Base-by-base conservation (phyloP, 2,329 filamentous ascomycete species). In the Cephalotrichum gorgonifer region DNA sequence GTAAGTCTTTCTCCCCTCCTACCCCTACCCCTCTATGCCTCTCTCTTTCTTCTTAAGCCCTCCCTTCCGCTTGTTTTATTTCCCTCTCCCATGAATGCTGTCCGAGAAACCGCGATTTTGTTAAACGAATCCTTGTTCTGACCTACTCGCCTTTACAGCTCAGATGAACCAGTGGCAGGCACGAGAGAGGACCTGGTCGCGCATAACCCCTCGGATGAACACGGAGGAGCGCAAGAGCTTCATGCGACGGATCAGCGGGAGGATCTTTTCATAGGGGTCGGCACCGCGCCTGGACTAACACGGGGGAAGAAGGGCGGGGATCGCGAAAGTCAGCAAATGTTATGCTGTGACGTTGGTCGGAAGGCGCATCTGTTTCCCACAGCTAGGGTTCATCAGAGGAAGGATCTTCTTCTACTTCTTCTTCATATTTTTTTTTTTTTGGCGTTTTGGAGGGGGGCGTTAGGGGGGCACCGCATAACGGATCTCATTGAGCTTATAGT, bases 91-190 rank as follows among this genome's bases (percentile, higher is more conserved):
- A 11, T 9, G 11, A 14, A 4, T 12, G 15, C 8, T 12, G 15
- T 31, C n/a, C n/a, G n/a, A n/a, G 30, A 31, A 11, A 11, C 30
- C 30, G 27, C 27, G 30, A 31, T 4, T 4, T 31, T 9, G n/a
- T n/a, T 15, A 31, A 31, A 31, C 30, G 30, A 14, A 15, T 15
- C 12, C n/a, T 38, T n/a, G 17, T 20, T n/a, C 35, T 39, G 17
- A 39, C 17, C n/a, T n/a, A n/a, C n/a, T n/a, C n/a, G 17, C 17
- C 17, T 3, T n/a, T 20, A 39, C 54, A 79, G 75, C 66, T 23
- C 73, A 76, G 52, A 74, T 75, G 66, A 70, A 63, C 51, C 68
- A 70, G 51, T 67, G 65, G 54, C 74, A 78, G 30, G 69, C 73
- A 48, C 72, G 74, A n/a, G 69, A 76, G 53, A 67, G 66, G 52